Conservation (phyloP, 2,329 filamentous ascomycete genomes). For the Colletotrichum sp. region DNA sequence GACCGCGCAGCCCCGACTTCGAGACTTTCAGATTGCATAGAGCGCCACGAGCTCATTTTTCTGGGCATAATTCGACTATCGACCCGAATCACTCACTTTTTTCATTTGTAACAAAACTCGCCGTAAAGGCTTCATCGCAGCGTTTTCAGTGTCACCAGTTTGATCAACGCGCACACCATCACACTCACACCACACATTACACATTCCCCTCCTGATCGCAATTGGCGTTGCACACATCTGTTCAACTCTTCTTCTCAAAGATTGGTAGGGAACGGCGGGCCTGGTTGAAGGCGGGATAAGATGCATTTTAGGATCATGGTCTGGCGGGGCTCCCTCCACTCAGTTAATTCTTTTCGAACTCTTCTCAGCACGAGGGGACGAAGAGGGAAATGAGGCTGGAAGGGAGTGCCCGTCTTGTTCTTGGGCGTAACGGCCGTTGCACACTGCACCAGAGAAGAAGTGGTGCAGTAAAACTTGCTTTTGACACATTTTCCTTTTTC, state of each 20-base stretch:
- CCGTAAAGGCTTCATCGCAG: slow-evolving; percentile 2
- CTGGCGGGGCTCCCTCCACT: not conserved
- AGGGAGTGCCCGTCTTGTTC: slow-evolving; percentile 7
- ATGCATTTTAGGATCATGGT: slow-evolving; percentile 21
- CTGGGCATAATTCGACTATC: not conserved
- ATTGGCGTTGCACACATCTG: slow-evolving; percentile 18
- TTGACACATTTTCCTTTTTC: slow-evolving; percentile 6
- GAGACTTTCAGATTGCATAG: slow-evolving; percentile 5
- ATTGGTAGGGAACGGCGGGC: slow-evolving; percentile 19
- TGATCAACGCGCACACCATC: not conserved
- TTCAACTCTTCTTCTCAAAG: slow-evolving; percentile 19
- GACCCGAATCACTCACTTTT: slow-evolving; percentile 3
- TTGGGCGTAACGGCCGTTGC: slow-evolving; percentile 19
- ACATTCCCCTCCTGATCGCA: slow-evolving; percentile 10
- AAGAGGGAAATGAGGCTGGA: not conserved
- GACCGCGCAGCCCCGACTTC: not conserved
- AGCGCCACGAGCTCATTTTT: slow-evolving; percentile 1
- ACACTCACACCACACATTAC: not conserved
- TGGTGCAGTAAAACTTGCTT: slow-evolving; percentile 13
- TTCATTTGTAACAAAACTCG: slow-evolving; percentile 15
- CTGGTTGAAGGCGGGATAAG: slow-evolving; percentile 18
- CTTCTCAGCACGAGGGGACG: not conserved
- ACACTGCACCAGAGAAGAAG: slow-evolving; percentile 1
- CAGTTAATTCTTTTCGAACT: not conserved
- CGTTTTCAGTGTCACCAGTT: slow-evolving; percentile 6